phyloP scores from a whole-genome alignment of 345 rosid genomes.

The Lepidium aucheri region DNA sequence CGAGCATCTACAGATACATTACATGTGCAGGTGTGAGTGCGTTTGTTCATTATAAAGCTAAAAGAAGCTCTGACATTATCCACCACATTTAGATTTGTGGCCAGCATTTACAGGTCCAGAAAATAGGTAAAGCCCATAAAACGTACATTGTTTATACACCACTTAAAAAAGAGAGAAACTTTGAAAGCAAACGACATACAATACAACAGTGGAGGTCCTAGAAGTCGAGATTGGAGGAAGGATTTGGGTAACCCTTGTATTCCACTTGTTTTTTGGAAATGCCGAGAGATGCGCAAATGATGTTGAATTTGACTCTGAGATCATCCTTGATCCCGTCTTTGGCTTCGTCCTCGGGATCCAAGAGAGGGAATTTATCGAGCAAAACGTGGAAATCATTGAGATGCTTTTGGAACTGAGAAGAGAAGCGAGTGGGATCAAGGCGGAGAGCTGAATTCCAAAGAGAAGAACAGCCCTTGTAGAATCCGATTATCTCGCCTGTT shows the following conservation, averaged over 20 bases:
- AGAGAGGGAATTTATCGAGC: constrained; percentile 44
- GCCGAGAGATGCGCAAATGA: constrained; percentile 58
- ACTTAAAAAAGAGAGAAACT: not conserved
- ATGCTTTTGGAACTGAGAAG: constrained; percentile 46
- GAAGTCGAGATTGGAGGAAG: constrained; percentile 47
- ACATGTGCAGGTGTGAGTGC: not conserved
- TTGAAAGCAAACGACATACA: not conserved
- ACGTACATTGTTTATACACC: not conserved
- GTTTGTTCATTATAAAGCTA: not conserved
- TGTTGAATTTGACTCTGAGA: constrained; percentile 59
- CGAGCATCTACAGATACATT: constrained; percentile 6
- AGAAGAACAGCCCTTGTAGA: constrained; percentile 69
- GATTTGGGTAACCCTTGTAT: constrained; percentile 53
- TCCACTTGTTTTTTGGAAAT: constrained; percentile 42
- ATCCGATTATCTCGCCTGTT: constrained; percentile 67
- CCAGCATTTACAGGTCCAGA: constrained; percentile 20
- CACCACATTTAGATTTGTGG: constrained; percentile 25
- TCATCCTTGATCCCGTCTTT: constrained; percentile 49
- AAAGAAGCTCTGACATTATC: constrained; percentile 18
- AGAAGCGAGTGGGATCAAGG: constrained; percentile 39
- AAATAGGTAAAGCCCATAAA: constrained; percentile 2
- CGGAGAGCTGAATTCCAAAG: constrained; percentile 56
- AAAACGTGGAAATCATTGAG: constrained; percentile 51
- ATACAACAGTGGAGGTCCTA: constrained; percentile 13
- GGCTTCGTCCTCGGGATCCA: constrained; percentile 58